Conservation (phyloP, 371 early-diverging fungal species). For the Basidiobolus meristosporus region DNA sequence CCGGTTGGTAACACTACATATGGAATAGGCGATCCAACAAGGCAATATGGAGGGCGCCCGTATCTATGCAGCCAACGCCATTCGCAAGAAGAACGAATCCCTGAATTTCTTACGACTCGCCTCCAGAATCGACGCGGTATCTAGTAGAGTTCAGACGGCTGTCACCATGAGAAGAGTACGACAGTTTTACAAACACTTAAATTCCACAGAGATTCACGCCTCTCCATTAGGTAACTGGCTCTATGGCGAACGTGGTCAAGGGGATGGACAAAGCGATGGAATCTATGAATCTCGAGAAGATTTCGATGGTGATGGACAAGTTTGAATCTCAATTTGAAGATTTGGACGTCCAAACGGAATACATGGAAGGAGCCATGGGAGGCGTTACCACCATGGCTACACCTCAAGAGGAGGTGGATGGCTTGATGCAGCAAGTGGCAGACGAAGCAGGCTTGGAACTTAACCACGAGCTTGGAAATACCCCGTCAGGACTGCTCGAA, state of each 20-base stretch:
- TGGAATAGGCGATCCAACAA: constrained; percentile 65
- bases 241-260: constrained; percentile 73
- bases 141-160: constrained; percentile 84
- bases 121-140: constrained; percentile 83
- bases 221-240: constrained; percentile 22
- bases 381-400: constrained; percentile 71
- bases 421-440: constrained; percentile 81
- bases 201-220: neutral
- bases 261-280: constrained; percentile 84
- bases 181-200: neutral
- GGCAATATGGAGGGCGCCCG: constrained; percentile 87
- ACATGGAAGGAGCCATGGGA: constrained; percentile 82
- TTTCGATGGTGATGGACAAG: constrained; percentile 84
- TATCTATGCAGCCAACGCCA: constrained; percentile 89
- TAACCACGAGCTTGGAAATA: constrained; percentile 27
- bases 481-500: constrained; percentile 9
- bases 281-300: constrained; percentile 84
- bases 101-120: constrained; percentile 72
- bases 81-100: constrained; percentile 89
- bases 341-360: constrained; percentile 78
- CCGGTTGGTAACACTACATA: neutral
- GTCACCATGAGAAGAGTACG: constrained; percentile 76
- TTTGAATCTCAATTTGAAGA: constrained; percentile 88
- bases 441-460: constrained; percentile 84
- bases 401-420: constrained; percentile 82